Base-by-base conservation (phyloP, 352 stramenopile genomes). In the Globisporangium nagaii region DNA sequence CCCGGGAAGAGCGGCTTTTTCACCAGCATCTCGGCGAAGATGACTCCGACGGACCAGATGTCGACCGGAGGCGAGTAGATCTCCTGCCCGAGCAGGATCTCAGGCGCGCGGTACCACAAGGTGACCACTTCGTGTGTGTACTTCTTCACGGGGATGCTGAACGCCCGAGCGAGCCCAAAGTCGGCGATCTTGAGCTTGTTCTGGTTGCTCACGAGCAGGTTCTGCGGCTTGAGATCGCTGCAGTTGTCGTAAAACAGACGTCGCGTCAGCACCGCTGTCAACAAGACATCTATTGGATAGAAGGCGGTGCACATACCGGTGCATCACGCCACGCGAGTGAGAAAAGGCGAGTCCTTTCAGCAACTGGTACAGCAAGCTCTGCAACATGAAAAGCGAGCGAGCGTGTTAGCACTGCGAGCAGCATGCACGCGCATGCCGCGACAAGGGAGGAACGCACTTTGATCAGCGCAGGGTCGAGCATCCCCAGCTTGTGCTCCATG, bases 71-170 rank as follows among this genome's bases (percentile, higher is more conserved):
- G 79, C 8, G 79, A 89, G 73, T 95, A 95, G n/a, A 88, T 58
- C 43, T 91, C 77, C 37, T 98, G 73, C 8, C 96, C 96, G 0
- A 99, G 80, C 34, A 99, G 67, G 59, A 99, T 99, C 77, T 99
- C 97, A 0, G 97, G 97, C 22, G 96, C 91, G 12, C 97, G 90
- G 70, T 99, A 99, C 97, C 97, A 99, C 9, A 99, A 82, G 40
- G 97, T 99, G 7, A 99, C 96, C 31, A 99, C 84, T 65, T 99
- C 97, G 62, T 99, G 96, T 20, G 96, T 99, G 61, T 99, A 94
- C 41, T 96, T 97, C 28, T 97, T 94, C 41, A 99, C 97, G 1
- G 97, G 97, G 34, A 98, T 86, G 66, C 94, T 98, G 65, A 98
- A 99, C 7, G 95, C 96, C 19, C 97, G 75, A 15, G 96, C 97